Percentiles rank a stretch among this genome's conserved stretches.
These are phyloP conservation scores for Excoecaria cochinchinensis DNA, from an alignment of 345 rosid species.

Conservation along the genomic window DNA sequence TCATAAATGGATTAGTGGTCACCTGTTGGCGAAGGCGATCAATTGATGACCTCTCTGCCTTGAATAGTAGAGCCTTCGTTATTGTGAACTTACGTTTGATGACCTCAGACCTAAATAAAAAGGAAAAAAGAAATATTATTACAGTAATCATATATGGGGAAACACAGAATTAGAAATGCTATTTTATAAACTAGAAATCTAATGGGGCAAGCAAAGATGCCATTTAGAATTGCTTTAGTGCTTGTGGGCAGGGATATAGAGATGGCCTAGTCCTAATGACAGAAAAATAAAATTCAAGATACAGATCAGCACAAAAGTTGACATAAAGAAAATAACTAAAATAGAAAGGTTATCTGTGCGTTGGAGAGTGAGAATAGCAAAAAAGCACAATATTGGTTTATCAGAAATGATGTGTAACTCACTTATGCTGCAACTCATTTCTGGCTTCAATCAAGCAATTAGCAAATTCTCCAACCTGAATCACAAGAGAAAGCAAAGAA, in stretches of 20 bases:
- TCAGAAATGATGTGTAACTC: slow-evolving; percentile 29
- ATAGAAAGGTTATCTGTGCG: not conserved
- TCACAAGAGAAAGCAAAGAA: not conserved
- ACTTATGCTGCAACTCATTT: slow-evolving; percentile 81
- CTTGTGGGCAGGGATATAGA: not conserved
- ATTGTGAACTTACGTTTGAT: slow-evolving; percentile 78
- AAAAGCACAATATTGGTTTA: not conserved
- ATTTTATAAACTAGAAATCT: not conserved
- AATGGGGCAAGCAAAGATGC: not conserved
- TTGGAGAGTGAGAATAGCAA: not conserved
- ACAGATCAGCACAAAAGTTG: not conserved
- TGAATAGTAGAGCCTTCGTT: slow-evolving; percentile 71
- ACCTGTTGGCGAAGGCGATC: slow-evolving; percentile 89
- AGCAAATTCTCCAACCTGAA: slow-evolving; percentile 83
- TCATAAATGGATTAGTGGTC: slow-evolving; percentile 24
- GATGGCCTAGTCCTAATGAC: not conserved
- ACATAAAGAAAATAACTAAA: not conserved
- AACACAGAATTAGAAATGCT: not conserved
- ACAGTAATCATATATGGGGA: not conserved
- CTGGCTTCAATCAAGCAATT: slow-evolving; percentile 79
- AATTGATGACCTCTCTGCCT: slow-evolving; percentile 83
- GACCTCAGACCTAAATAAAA: slow-evolving; percentile 55
- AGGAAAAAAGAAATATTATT: not conserved
- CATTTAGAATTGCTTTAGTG: not conserved
- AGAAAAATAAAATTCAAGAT: not conserved